Base-by-base conservation (phyloP, 495 filamentous ascomycete genomes). In the Lasiosphaeris hirsuta region DNA sequence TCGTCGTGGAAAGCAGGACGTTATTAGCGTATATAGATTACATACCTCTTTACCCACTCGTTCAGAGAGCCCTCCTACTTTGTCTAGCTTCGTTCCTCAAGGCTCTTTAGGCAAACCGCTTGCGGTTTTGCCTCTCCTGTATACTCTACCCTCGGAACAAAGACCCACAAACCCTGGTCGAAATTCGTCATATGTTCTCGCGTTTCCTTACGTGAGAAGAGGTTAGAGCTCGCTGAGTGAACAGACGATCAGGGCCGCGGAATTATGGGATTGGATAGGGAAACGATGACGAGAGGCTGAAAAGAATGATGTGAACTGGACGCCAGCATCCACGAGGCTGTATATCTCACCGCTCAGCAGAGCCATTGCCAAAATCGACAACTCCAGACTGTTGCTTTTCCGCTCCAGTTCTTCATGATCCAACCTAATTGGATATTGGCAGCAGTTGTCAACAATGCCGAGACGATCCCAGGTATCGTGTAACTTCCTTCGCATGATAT, bases 361-460 rank as follows among this genome's bases (percentile, higher is more conserved):
- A 39, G 54, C 67, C 47, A 67, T 57, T 5, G 60, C 57, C 19
- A 71, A 44, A 51, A 65, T 41, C 3, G 66, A 66, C 44, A 72
- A 37, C 23, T 61, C 65, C 15, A 65, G 53, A 39, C 64, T 68
- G 36, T 38, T 13, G 19, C 50, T 23, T 14, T 44, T 13, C 17
- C 48, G 5, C 35, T 35, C 38, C 0, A 70, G 55, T 13, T 35
- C 23, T 45, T 35, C 9, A 7, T 10, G 40, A 17, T 67, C 51
- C 19, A 71, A 53, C 6, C 62, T 60, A 7, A 60, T 36, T 0
- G 59, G 34, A 46, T 69, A 71, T 10, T 64, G 37, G 38, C 69
- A 71, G 51, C 64, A 69, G 34, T 69, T 71, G 39, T 62, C 69
- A 8, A 58, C 43, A 37, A 71, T 67, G 36, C 66, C 44, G 30